These are phyloP conservation scores for Ettlia oleoabundans DNA, from an alignment of 139 green algal species.

Conservation along the genomic window DNA sequence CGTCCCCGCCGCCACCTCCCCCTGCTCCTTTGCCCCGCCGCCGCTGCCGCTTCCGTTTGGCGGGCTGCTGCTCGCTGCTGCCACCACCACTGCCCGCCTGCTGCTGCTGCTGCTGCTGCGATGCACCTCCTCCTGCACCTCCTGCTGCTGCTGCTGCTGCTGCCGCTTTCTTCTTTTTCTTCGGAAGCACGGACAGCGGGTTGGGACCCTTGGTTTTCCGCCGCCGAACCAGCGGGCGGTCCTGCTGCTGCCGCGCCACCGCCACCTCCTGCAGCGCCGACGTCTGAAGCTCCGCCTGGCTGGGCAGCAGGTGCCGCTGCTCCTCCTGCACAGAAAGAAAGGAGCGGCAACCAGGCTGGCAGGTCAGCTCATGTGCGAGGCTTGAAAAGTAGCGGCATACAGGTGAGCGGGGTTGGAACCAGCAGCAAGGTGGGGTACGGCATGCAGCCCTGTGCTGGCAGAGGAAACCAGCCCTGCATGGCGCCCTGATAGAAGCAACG, in stretches of 20 bases:
- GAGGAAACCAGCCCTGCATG: no score
- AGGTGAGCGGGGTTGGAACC: no score
- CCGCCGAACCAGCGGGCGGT: not conserved
- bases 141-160: slow-evolving; percentile 14
- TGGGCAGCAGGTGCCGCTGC: slow-evolving; percentile 3
- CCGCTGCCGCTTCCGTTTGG: not conserved
- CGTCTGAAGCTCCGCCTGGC: slow-evolving; percentile 3
- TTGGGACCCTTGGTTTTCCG: slow-evolving; percentile 53
- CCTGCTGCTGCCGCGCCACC: not conserved
- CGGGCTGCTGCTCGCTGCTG: slow-evolving; percentile 11
- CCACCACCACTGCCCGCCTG: not conserved
- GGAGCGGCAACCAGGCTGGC: not conserved
- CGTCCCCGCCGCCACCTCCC: not conserved
- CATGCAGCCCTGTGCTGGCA: no score
- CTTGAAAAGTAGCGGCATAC: no score
- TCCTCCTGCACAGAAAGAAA: slow-evolving; percentile 3
- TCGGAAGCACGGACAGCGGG: slow-evolving; percentile 39
- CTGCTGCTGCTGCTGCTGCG: slow-evolving; percentile 3
- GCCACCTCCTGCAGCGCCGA: not conserved
- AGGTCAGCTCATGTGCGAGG: no score
- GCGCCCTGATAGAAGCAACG: no score
- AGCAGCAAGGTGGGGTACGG: no score
- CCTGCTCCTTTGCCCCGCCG: not conserved
- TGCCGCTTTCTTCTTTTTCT: slow-evolving; percentile 31
- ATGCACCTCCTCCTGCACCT: not conserved